phyloP scores from a whole-genome alignment of 1,284 basidiomycete genomes.

The Sporisorium reilianum region DNA sequence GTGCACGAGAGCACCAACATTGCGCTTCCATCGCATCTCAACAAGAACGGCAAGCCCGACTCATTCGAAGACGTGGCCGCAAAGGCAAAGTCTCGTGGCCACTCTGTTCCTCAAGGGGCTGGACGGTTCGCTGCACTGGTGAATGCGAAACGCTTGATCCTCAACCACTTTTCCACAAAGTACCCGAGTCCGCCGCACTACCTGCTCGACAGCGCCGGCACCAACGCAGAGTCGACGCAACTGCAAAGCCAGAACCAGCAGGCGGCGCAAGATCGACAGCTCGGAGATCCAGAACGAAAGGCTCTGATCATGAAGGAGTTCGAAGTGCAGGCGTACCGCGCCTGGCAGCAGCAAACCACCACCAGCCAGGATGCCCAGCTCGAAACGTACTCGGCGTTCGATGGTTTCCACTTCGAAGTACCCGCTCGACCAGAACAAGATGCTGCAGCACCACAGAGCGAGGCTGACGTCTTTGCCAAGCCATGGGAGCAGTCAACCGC shows the following conservation, averaged over 20 bases:
- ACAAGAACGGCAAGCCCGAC: slow-evolving; percentile 44
- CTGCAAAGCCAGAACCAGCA: slow-evolving; percentile 3
- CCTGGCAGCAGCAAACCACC: slow-evolving; percentile 46
- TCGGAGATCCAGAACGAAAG: slow-evolving; percentile 46
- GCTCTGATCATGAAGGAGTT: slow-evolving; percentile 53
- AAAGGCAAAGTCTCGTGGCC: slow-evolving; percentile 55
- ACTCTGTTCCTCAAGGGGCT: slow-evolving; percentile 63
- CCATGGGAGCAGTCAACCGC: slow-evolving; percentile 20
- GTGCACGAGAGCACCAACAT: slow-evolving; percentile 68
- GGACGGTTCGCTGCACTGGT: slow-evolving; percentile 62
- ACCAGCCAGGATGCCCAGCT: slow-evolving; percentile 2
- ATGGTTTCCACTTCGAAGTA: slow-evolving; percentile 45
- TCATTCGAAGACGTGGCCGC: slow-evolving; percentile 41
- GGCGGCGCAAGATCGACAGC: slow-evolving; percentile 14
- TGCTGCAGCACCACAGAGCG: not conserved
- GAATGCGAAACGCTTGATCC: slow-evolving; percentile 49
- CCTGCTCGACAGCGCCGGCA: slow-evolving; percentile 32
- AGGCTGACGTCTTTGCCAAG: slow-evolving; percentile 14
- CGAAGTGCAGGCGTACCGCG: slow-evolving; percentile 55
- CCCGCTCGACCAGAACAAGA: slow-evolving; percentile 17
- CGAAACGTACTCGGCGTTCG: slow-evolving; percentile 38
- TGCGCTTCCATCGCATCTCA: slow-evolving; percentile 50
- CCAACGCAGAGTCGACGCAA: slow-evolving; percentile 4
- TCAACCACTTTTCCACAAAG: slow-evolving; percentile 66
- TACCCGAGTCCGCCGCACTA: slow-evolving; percentile 53